Evolutionary conservation across 139 green algal species (phyloP), one percentile per base, ranked within the genome.

Genomic region (Chlamydomonas urium): DNA sequence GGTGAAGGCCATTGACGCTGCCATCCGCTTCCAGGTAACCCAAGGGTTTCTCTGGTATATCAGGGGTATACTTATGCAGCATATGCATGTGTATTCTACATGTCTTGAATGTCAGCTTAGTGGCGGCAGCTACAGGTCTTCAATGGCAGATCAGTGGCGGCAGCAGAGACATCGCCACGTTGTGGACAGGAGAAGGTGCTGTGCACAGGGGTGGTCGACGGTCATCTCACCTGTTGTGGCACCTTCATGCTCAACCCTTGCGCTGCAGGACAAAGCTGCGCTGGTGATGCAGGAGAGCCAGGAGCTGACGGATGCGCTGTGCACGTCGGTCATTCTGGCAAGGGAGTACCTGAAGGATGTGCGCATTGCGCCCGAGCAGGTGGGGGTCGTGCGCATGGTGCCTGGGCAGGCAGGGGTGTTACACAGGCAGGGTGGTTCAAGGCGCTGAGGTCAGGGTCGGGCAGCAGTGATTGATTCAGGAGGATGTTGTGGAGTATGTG

Each of bases 291-390:
- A 85, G 4, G 91, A 97, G 34, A 84, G 79, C 0, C 65, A 85
- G 56, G 92, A 98, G 72, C 75, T 90, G 1, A 98, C 95, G 17
- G 94, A 98, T 28, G 84, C 84, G 0, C 84, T 93, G 66, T 65
- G 71, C 35, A 87, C 79, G 23, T 81, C 81, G 71, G 83, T 73
- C 45, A 73, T 73, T 28, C 23, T 73, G 17, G 45, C 45, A 24
- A 10, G 42, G 24, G 66, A 45, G 66, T 73, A 73, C 42, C 47
- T 99, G 62, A 89, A 93, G 78, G 94, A 98, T 5, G 93, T 71
- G 38, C 57, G 66, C 3, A 97, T 99, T 35, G 79, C 75, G 2
- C 73, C 86, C 2, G 90, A 97, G 75, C 95, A 99, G 85, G 87
- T 97, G 34, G 78, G 24, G 42, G 42, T n/a, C 42, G 42, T 53